Percentiles rank a stretch among this genome's conserved stretches.
phyloP scores from a whole-genome alignment of 495 filamentous ascomycete species.

The Xylaria sp. region DNA sequence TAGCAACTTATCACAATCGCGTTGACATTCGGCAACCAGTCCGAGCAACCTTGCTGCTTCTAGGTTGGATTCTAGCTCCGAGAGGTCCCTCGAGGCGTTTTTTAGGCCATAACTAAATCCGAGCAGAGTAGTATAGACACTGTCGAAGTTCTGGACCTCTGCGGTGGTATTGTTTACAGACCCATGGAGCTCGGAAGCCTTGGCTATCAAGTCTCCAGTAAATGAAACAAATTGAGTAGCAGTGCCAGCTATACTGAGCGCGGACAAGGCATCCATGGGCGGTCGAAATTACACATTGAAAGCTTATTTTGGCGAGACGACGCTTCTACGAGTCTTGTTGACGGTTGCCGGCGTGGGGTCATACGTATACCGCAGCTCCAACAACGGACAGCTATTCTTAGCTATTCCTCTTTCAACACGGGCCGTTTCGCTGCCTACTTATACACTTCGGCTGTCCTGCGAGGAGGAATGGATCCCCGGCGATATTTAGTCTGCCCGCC shows the following conservation, averaged over 20 bases:
- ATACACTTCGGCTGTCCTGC: not conserved
- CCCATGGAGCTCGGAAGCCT: constrained; percentile 32
- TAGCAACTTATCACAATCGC: constrained; percentile 10
- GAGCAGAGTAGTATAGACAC: constrained; percentile 18
- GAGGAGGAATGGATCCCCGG: constrained; percentile 2
- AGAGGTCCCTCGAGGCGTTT: constrained; percentile 6
- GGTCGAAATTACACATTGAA: not conserved
- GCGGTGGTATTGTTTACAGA: constrained; percentile 30
- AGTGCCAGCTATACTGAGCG: constrained; percentile 39
- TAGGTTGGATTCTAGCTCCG: not conserved
- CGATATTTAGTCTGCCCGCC: constrained; percentile 9
- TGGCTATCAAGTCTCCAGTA: constrained; percentile 30
- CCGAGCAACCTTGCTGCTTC: constrained; percentile 10
- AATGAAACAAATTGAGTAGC: constrained; percentile 44
- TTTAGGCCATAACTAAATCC: constrained; percentile 29
- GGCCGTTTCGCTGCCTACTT: constrained; percentile 10
- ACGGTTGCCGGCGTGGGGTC: constrained; percentile 15
- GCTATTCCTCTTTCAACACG: constrained; percentile 2
- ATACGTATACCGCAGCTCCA: constrained; percentile 3
- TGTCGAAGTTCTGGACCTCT: constrained; percentile 31
- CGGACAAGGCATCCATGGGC: constrained; percentile 38
- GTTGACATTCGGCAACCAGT: constrained; percentile 13
- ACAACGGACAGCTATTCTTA: constrained; percentile 1
- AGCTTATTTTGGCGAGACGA: not conserved
- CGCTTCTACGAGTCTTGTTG: not conserved